Base-by-base conservation (phyloP, 441 rosid species). In the Melastoma candidum region DNA sequence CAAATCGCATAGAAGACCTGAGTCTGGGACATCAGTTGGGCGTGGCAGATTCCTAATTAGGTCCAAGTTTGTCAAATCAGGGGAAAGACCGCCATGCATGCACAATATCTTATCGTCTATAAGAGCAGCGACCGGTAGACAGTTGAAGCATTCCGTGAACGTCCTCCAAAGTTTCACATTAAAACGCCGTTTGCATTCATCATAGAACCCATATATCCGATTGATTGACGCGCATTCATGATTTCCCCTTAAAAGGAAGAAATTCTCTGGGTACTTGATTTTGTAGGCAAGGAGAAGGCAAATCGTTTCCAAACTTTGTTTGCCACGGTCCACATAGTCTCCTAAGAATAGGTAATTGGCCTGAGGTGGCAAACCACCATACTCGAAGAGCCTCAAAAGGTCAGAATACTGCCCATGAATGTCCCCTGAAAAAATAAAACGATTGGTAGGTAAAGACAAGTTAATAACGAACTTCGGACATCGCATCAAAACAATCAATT, bases 201-300 rank as follows among this genome's bases (percentile, higher is more conserved):
- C 47, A 7, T 60, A 60, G 32, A 60, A 60, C 22, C 64, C 64
- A 29, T 46, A 46, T 10, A 46, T 52, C 14, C 53, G 51, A 47
- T 60, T 60, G 49, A 60, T 24, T 3, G 64, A 60, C 7, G 47
- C 27, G 3, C 64, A 36, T 27, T 60, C 58, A 5, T 46, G 52
- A 51, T 60, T 60, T 60, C 64, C 58, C n/a, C 64, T 25, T 45
- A 60, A 53, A 52, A 60, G 64, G 39, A 60, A 60, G 64, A 60
- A 60, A 46, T 60, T 60, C 46, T 60, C 64, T 6, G 58, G 64
- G 26, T 45, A 52, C 46, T 60, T 60, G 12, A 52, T 52, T 36
- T 60, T 60, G 57, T 60, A 52, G 43, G 58, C 57, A 14, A 60
- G 64, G 32, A 52, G 39, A 60, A 60, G 64, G 51, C 64, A 52